These are phyloP conservation scores for Scenedesmus sp. DNA, from an alignment of 163 green algal genomes.

Conservation along the genomic window DNA sequence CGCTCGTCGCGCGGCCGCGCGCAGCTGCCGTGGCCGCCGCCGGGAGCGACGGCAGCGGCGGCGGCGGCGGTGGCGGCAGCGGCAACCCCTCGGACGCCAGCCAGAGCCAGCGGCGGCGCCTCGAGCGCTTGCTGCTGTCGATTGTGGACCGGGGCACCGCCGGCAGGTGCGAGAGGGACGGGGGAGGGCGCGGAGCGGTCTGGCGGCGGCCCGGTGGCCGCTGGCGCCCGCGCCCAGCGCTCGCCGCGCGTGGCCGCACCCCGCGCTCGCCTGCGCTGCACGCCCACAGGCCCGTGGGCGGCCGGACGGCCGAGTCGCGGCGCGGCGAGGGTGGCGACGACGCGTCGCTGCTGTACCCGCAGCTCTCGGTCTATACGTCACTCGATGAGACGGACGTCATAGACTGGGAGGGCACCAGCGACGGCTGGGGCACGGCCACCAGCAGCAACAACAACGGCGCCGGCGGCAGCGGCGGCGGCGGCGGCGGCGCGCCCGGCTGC, in stretches of 20 bases:
- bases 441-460: conserved; percentile 8
- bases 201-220: not conserved
- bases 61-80: not conserved
- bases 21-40: not conserved
- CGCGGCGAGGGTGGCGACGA: conserved; percentile 3
- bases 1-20: not conserved
- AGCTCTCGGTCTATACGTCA: not conserved
- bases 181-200: not conserved
- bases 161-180: not conserved
- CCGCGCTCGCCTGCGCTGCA: not conserved
- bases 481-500: too few species aligned
- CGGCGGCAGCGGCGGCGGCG: not conserved
- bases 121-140: conserved; percentile 24
- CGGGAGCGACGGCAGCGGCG: conserved; percentile 7
- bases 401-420: conserved; percentile 22
- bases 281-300: not conserved
- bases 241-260: not conserved
- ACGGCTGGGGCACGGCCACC: conserved; percentile 19
- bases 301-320: not conserved
- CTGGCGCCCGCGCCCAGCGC: not conserved
- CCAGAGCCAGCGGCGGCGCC: not conserved
- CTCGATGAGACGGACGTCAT: conserved; percentile 26
- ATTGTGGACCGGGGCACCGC: conserved; percentile 2
- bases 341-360: conserved; percentile 9
- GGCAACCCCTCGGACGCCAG: not conserved